Evolutionary conservation across 2,329 filamentous ascomycete species (phyloP).

Genomic region (Penicillium brasilianum): DNA sequence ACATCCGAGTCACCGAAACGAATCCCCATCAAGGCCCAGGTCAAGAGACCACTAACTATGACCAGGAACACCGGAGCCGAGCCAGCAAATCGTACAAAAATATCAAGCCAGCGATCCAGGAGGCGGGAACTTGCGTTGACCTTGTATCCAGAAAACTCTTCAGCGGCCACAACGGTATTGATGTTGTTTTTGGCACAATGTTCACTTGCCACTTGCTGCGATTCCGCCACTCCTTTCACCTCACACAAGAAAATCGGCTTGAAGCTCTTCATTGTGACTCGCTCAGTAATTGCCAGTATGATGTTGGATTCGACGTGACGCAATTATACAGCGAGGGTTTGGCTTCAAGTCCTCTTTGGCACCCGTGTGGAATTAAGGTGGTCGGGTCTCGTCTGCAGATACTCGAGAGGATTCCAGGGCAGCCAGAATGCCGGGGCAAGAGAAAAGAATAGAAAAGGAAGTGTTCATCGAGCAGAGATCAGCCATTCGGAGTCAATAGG

Average conservation of each 20-base stretch:
- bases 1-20: slow-evolving; percentile 26
- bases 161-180: not conserved
- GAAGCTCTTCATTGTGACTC: slow-evolving; percentile 11
- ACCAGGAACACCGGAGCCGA: not conserved
- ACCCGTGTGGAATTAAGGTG: not conserved
- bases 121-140: not conserved
- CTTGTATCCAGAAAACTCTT: not conserved
- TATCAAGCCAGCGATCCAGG: slow-evolving; percentile 2
- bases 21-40: slow-evolving; percentile 38
- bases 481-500: slow-evolving; percentile 1
- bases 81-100: not conserved
- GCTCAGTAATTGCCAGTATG: not conserved
- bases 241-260: slow-evolving; percentile 13
- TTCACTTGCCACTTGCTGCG: slow-evolving; percentile 4
- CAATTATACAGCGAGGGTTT: not conserved
- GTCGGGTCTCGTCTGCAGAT: not conserved
- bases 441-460: not conserved
- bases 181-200: slow-evolving; percentile 5
- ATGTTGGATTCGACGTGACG: not conserved
- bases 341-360: not conserved
- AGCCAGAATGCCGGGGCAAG: not conserved
- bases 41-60: slow-evolving; percentile 26
- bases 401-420: not conserved
- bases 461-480: not conserved
- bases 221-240: slow-evolving; percentile 15